A percentile compares a stretch with the other conserved stretches of the same genome.
Conservation (phyloP, 306 rosid genomes). For the Cucurbita ficifolia region DNA sequence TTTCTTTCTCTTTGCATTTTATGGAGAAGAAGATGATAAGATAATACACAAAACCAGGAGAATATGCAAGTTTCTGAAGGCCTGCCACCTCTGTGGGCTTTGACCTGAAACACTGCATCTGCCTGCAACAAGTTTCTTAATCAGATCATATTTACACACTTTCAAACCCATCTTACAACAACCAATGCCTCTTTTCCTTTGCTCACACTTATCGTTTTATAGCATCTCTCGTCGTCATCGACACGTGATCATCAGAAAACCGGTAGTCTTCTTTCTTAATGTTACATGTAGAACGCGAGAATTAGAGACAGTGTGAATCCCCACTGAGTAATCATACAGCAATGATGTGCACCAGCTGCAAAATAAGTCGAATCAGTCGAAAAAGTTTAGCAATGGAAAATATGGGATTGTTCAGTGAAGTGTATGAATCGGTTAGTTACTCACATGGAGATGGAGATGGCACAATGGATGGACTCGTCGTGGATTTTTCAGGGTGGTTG, state of each 20-base stretch:
- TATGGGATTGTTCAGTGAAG: background rate
- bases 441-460: constrained; percentile 41
- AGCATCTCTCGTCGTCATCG: constrained; percentile 4
- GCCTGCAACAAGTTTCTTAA: constrained; percentile 36
- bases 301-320: constrained; percentile 24
- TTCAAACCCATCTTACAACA: constrained; percentile 35
- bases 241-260: constrained; percentile 12
- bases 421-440: constrained; percentile 13
- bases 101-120: constrained; percentile 61
- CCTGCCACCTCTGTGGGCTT: constrained; percentile 81
- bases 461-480: constrained; percentile 9
- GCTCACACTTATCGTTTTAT: constrained; percentile 17
- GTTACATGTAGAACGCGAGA: constrained; percentile 32
- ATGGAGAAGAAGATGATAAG: constrained; percentile 23
- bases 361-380: constrained; percentile 3
- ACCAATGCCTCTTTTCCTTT: constrained; percentile 36
- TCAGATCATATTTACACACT: constrained; percentile 58
- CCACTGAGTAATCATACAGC: constrained; percentile 15
- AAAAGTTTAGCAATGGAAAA: background rate
- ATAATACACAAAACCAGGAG: constrained; percentile 43
- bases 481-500: constrained; percentile 16
- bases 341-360: constrained; percentile 49
- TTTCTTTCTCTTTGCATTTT: constrained; percentile 27
- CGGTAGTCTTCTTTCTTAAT: background rate
- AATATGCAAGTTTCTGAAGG: constrained; percentile 49